Conservation (phyloP, 345 rosid genomes). For the Nasturtium officinale region DNA sequence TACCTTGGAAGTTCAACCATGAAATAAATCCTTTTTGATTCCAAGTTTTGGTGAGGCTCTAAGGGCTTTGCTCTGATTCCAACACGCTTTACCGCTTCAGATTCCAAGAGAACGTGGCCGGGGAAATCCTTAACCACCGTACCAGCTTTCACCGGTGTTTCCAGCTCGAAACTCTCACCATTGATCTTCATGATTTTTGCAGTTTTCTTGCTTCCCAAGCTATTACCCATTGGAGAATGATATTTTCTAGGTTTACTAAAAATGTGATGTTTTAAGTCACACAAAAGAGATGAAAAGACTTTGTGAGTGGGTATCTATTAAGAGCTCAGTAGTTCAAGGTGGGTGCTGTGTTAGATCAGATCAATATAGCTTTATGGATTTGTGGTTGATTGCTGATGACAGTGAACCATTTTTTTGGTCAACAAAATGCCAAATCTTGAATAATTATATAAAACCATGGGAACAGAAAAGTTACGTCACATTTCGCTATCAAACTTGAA, state of each 20-base stretch:
- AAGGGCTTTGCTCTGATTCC: slow-evolving; percentile 80
- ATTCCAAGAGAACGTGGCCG: slow-evolving; percentile 72
- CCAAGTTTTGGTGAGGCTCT: slow-evolving; percentile 57
- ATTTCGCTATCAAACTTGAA: slow-evolving; percentile 40
- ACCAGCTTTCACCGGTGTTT: slow-evolving; percentile 79
- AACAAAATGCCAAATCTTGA: slow-evolving; percentile 43
- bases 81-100: slow-evolving; percentile 72
- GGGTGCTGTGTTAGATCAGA: slow-evolving; percentile 40
- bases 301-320: slow-evolving; percentile 10
- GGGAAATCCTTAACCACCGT: slow-evolving; percentile 69
- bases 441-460: slow-evolving; percentile 1
- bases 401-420: slow-evolving; percentile 40
- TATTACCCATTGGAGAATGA: slow-evolving; percentile 65
- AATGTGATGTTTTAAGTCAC: slow-evolving; percentile 4
- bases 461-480: slow-evolving; percentile 33
- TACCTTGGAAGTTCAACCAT: slow-evolving; percentile 70
- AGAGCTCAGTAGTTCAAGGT: slow-evolving; percentile 44
- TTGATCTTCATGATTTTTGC: slow-evolving; percentile 80
- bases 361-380: slow-evolving; percentile 26
- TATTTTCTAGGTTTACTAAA: background rate
- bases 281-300: background rate
- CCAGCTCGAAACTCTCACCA: slow-evolving; percentile 83
- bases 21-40: slow-evolving; percentile 79
- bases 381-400: slow-evolving; percentile 43
- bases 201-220: slow-evolving; percentile 60